These are phyloP conservation scores for Colletotrichum sp. DNA, from an alignment of 2,329 filamentous ascomycete genomes.

Conservation along the genomic window DNA sequence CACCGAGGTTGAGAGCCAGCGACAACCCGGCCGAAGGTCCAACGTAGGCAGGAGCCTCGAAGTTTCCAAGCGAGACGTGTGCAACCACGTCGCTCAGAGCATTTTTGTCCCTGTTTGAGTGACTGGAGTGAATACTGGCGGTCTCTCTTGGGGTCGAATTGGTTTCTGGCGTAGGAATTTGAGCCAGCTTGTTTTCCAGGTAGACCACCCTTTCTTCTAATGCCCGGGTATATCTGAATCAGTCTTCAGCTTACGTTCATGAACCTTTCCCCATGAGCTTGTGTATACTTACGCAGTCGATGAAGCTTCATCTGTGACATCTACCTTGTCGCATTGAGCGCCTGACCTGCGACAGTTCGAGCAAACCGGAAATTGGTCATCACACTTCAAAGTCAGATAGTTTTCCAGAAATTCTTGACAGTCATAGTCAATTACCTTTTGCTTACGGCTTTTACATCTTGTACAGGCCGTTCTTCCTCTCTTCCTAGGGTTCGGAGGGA, in stretches of 20 bases:
- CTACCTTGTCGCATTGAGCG: slow-evolving; percentile 43
- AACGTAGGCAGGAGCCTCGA: slow-evolving; percentile 50
- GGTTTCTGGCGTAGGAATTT: not conserved
- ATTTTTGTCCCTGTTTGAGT: slow-evolving; percentile 23
- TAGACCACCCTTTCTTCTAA: slow-evolving; percentile 44
- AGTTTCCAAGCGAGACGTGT: slow-evolving; percentile 47
- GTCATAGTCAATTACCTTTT: slow-evolving; percentile 33
- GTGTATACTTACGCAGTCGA: slow-evolving; percentile 6
- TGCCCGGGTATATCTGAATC: slow-evolving; percentile 41
- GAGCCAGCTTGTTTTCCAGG: slow-evolving; percentile 37
- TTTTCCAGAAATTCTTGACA: not conserved
- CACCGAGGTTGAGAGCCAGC: slow-evolving; percentile 52
- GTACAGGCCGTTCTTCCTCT: slow-evolving; percentile 48
- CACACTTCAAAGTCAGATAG: slow-evolving; percentile 35
- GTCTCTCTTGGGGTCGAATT: not conserved
- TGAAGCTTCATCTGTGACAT: slow-evolving; percentile 33
- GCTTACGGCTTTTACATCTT: slow-evolving; percentile 48
- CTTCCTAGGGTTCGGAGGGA: slow-evolving; percentile 41
- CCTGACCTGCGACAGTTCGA: slow-evolving; percentile 48
- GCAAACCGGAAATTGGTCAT: slow-evolving; percentile 46
- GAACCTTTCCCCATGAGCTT: not conserved
- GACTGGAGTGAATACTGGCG: not conserved
- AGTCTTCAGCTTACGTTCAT: not conserved
- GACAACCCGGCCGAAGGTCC: slow-evolving; percentile 49
- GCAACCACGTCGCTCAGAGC: slow-evolving; percentile 48